A percentile compares a stretch with the other conserved stretches of the same genome.
Conservation (phyloP, 2,329 filamentous ascomycete genomes). For the Helotiales sp. region DNA sequence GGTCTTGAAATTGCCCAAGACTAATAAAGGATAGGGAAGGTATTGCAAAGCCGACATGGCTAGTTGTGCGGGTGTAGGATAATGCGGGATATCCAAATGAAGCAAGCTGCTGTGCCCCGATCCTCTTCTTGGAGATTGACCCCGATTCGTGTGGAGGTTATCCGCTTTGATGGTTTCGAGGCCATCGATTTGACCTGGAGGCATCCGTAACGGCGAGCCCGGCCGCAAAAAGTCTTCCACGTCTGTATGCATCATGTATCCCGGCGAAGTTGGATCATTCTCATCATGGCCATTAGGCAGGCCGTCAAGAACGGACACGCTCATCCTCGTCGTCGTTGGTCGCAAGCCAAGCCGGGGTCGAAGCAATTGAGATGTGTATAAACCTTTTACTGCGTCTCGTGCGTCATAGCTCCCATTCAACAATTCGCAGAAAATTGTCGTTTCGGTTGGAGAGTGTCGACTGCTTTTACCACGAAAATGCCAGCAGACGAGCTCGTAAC, state of each 20-base stretch:
- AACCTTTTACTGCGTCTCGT: conserved; percentile 12
- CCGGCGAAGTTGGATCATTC: neutral
- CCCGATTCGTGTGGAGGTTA: conserved; percentile 9
- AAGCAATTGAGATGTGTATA: neutral
- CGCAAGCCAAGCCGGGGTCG: neutral
- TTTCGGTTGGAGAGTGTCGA: neutral
- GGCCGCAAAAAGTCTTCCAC: conserved; percentile 16
- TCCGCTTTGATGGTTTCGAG: conserved; percentile 26
- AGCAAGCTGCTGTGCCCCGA: conserved; percentile 16
- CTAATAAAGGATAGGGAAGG: conserved; percentile 69
- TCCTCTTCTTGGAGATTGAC: conserved; percentile 21
- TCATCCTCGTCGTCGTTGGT: conserved; percentile 7
- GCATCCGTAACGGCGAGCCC: conserved; percentile 29
- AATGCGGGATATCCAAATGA: conserved; percentile 43
- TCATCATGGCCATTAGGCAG: conserved; percentile 2
- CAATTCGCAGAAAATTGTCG: neutral
- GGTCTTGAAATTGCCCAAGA: conserved; percentile 68
- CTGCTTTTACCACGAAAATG: neutral
- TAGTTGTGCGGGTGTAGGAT: conserved; percentile 50
- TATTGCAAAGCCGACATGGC: conserved; percentile 72
- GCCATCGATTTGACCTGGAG: conserved; percentile 31
- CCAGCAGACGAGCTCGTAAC: neutral
- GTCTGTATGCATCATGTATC: neutral
- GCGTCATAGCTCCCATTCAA: conserved; percentile 6
- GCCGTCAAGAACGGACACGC: conserved; percentile 4